phyloP scores from a whole-genome alignment of 768 basidiomycete genomes.

The Crassisporium funariophilum region DNA sequence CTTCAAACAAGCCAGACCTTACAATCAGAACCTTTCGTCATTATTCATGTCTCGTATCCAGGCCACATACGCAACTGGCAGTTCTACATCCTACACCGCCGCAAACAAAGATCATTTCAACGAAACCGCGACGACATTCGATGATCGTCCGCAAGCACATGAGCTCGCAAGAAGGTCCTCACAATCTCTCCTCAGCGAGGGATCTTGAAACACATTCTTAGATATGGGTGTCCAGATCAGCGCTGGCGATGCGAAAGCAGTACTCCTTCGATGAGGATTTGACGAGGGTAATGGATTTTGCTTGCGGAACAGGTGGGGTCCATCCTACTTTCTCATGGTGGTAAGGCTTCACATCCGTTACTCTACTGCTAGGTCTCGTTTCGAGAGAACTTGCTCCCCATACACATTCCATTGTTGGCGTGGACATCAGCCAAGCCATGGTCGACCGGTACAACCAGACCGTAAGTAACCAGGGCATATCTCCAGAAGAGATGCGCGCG shows the following conservation, averaged over 20 bases:
- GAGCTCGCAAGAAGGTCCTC: slow-evolving; percentile 29
- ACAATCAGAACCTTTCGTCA: too few species aligned
- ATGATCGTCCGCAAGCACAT: slow-evolving; percentile 19
- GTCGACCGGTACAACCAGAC: slow-evolving; percentile 67
- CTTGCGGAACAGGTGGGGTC: slow-evolving; percentile 65
- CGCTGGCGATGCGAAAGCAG: slow-evolving; percentile 36
- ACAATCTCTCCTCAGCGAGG: not conserved
- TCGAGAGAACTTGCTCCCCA: slow-evolving; percentile 63
- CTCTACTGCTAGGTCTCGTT: slow-evolving; percentile 59
- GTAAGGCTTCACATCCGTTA: too few species aligned
- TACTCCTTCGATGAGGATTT: slow-evolving; percentile 55
- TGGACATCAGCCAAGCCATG: slow-evolving; percentile 74
- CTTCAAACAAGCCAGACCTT: too few species aligned
- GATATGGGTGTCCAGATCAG: slow-evolving; percentile 34
- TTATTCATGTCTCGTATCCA: too few species aligned
- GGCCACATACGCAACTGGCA: too few species aligned
- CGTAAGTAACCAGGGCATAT: slow-evolving; percentile 61
- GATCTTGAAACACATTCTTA: slow-evolving; percentile 4
- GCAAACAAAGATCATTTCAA: slow-evolving; percentile 44
- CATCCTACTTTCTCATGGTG: not conserved
- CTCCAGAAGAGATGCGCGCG: slow-evolving; percentile 67
- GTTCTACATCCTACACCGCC: slow-evolving; percentile 24
- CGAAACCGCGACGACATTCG: slow-evolving; percentile 12
- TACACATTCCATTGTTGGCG: slow-evolving; percentile 65
- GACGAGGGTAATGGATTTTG: slow-evolving; percentile 71